These are phyloP conservation scores for Fusarium liriodendri DNA, from an alignment of 2,329 filamentous ascomycete genomes.

Conservation along the genomic window DNA sequence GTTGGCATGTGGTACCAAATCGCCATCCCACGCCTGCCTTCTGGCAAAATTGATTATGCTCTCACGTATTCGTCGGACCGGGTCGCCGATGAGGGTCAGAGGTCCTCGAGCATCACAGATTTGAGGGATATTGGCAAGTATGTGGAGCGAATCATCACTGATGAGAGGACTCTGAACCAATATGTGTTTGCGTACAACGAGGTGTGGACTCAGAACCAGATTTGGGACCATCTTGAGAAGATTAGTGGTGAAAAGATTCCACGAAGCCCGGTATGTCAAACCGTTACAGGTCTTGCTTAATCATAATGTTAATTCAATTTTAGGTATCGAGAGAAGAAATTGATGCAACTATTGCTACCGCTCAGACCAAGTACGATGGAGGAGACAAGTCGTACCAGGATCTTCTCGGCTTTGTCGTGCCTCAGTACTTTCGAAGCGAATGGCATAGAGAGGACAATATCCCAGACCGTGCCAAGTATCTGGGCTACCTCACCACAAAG, in stretches of 20 bases:
- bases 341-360: constrained; percentile 3
- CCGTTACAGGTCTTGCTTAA: too few relatives aligned
- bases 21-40: constrained; percentile 44
- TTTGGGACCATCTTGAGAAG: constrained; percentile 58
- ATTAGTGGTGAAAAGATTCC: constrained; percentile 60
- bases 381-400: constrained; percentile 5
- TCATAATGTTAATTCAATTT: too few relatives aligned
- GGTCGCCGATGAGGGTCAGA: constrained; percentile 59
- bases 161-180: constrained; percentile 65
- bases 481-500: constrained; percentile 27
- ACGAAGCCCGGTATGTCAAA: constrained; percentile 17
- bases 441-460: constrained; percentile 33
- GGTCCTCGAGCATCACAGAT: constrained; percentile 58
- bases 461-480: constrained; percentile 19
- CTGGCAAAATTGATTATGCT: constrained; percentile 45
- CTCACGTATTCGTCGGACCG: constrained; percentile 48
- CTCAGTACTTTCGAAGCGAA: constrained; percentile 28
- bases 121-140: constrained; percentile 64
- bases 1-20: constrained; percentile 70
- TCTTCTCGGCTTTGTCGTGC: constrained; percentile 3
- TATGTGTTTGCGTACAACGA: constrained; percentile 62
- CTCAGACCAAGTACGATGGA: constrained; percentile 3
- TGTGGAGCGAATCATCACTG: constrained; percentile 62
- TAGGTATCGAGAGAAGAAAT: constrained; percentile 21
- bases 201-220: constrained; percentile 57